Percentiles rank a stretch among this genome's conserved stretches.
phyloP scores from a whole-genome alignment of 805 yeast species.

The Yarrowia porcina region DNA sequence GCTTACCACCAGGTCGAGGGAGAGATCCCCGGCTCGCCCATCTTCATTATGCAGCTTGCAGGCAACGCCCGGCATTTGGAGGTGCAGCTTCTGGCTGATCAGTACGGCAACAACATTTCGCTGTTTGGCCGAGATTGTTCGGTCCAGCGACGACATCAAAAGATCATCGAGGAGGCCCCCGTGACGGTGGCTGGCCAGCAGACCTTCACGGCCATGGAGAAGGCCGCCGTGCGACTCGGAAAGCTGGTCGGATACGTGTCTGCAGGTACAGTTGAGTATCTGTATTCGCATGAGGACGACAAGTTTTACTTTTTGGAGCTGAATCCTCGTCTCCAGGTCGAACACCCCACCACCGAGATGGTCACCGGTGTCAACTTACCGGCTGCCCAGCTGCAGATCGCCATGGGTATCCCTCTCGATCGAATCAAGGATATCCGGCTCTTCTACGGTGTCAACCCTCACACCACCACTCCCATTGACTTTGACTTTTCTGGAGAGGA shows the following conservation, averaged over 20 bases:
- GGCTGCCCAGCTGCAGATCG: conserved; percentile 97
- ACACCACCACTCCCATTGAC: conserved; percentile 83
- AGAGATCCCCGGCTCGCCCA: conserved; percentile 98
- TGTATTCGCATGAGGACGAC: conserved; percentile 90
- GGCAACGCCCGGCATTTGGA: conserved; percentile 98
- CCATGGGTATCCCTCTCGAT: conserved; percentile 99
- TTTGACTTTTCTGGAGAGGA: conserved; percentile 77
- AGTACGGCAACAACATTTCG: conserved; percentile 96
- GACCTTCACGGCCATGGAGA: conserved; percentile 89
- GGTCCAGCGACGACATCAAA: conserved; percentile 98
- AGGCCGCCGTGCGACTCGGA: conserved; percentile 96
- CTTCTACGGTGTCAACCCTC: conserved; percentile 94
- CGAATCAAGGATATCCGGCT: conserved; percentile 89
- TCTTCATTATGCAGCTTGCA: conserved; percentile 95
- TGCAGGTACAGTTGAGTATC: conserved; percentile 98
- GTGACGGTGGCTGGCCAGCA: conserved; percentile 87
- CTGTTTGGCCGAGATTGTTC: conserved; percentile 98
- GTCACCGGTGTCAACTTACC: conserved; percentile 98
- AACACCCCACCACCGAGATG: conserved; percentile 99
- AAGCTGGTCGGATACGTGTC: conserved; percentile 95
- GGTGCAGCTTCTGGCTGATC: conserved; percentile 96
- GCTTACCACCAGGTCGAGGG: conserved; percentile 90
- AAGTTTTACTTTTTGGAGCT: conserved; percentile 94
- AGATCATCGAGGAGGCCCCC: conserved; percentile 98
- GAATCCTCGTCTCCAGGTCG: conserved; percentile 98